Base-by-base conservation (phyloP, 2,329 filamentous ascomycete genomes). In the Arthrobotrys sphaeroides region DNA sequence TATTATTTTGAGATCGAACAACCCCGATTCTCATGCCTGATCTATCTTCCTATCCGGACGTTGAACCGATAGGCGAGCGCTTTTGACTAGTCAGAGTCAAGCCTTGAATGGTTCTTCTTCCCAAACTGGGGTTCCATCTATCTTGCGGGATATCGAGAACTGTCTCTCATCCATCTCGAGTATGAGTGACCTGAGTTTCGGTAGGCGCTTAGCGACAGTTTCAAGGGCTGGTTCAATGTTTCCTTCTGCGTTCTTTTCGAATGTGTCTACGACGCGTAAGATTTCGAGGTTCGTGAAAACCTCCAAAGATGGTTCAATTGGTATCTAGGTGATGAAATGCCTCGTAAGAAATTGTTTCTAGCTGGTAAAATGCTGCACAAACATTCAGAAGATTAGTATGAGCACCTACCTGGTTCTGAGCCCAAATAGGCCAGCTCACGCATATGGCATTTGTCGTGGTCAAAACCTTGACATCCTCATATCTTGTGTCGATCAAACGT, bases 141-240 rank as follows among this genome's bases (percentile, higher is more conserved):
- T 31, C 7, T 57, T 57, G n/a, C 61, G 28, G 12, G 55, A 67
- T 28, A 68, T 49, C n/a, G 43, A 47, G 36, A 67, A 74, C n/a
- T 42, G 26, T 13, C n/a, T 33, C 16, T 60, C 53, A 10, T 74
- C 62, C 6, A 26, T 3, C 13, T 61, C 70, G 10, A 67, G 22
- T 4, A 66, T 43, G 18, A 73, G 40, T 12, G 36, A 40, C 10
- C 42, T 40, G 2, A 74, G 62, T n/a, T 57, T 62, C 9, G 61
- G 70, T 16, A 74, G 28, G 5, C 62, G n/a, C 9, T 45, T 26
- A 13, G 43, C 13, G 2, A 47, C 45, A 16, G 13, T 9, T 13
- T 26, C 9, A 5, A 74, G 16, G 13, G 9, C 20, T 5, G 7
- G 1, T 38, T 64, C 57, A 22, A 74, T 45, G 26, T 20, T 12